phyloP scores from a whole-genome alignment of 1,284 basidiomycete species.

The Sphaerobolus stellatus region DNA sequence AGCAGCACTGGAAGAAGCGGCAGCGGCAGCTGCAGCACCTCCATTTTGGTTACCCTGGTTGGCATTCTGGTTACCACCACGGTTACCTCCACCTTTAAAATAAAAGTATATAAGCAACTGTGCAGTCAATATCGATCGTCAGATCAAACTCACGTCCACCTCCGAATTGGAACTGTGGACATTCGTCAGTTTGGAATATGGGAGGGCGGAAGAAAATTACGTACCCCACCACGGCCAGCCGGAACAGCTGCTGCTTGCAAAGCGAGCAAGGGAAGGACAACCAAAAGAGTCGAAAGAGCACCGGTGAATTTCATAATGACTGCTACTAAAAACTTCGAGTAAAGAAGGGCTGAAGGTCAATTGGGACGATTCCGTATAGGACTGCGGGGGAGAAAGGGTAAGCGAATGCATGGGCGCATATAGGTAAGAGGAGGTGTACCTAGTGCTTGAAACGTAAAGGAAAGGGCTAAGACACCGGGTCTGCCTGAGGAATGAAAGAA shows the following conservation, averaged over 20 bases:
- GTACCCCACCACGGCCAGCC: constrained; percentile 13
- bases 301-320: constrained; percentile 50
- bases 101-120: background rate
- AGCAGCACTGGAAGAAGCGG: constrained; percentile 9
- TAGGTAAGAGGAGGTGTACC: too few species aligned
- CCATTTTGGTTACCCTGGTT: constrained; percentile 12
- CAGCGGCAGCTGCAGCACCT: constrained; percentile 16
- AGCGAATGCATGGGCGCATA: too few species aligned
- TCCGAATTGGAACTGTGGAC: background rate
- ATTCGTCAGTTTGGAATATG: background rate
- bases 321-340: background rate
- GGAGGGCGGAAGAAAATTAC: constrained; percentile 10
- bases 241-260: constrained; percentile 35
- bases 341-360: constrained; percentile 9
- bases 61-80: constrained; percentile 13
- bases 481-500: too few species aligned
- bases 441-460: too few species aligned
- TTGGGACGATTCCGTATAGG: background rate
- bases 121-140: background rate
- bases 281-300: constrained; percentile 40
- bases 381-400: background rate
- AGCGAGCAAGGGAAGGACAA: constrained; percentile 45
- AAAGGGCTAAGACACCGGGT: too few species aligned
- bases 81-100: constrained; percentile 20
- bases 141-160: background rate